These are phyloP conservation scores for Letharia lupina DNA, from an alignment of 495 filamentous ascomycete genomes.

Conservation along the genomic window DNA sequence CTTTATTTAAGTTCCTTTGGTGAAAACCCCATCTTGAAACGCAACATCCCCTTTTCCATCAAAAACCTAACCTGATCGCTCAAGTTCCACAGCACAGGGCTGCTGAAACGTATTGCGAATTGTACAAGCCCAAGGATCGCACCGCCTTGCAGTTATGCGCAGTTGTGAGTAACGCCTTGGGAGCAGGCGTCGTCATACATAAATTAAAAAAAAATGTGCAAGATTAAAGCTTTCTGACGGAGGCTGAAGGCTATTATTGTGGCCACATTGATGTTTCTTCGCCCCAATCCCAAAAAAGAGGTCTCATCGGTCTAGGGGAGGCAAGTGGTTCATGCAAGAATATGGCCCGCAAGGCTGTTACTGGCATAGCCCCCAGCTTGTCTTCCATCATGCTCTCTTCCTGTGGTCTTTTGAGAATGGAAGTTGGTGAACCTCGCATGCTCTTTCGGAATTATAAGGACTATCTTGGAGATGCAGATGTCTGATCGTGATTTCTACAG, in stretches of 20 bases:
- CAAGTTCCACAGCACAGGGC: neutral
- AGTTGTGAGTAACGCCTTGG: neutral
- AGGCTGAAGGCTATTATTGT: neutral
- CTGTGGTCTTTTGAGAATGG: neutral
- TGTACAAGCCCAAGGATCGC: neutral
- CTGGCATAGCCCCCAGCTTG: neutral
- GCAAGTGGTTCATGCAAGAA: neutral
- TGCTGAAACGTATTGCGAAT: neutral
- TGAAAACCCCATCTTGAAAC: neutral
- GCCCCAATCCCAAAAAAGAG: neutral
- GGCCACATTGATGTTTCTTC: neutral
- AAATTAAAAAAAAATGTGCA: neutral
- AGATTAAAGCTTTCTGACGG: neutral
- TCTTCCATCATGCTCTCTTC: neutral
- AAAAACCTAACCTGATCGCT: neutral
- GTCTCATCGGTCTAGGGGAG: neutral
- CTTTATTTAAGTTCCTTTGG: neutral
- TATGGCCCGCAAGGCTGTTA: neutral
- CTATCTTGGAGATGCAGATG: neutral
- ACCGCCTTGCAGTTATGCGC: neutral
- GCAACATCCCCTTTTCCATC: neutral
- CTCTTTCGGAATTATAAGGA: neutral
- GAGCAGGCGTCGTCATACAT: neutral
- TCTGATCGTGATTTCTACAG: neutral
- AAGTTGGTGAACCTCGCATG: neutral